Base-by-base conservation (phyloP, 164 flowering plant species). In the Kingdonia uniflora region DNA sequence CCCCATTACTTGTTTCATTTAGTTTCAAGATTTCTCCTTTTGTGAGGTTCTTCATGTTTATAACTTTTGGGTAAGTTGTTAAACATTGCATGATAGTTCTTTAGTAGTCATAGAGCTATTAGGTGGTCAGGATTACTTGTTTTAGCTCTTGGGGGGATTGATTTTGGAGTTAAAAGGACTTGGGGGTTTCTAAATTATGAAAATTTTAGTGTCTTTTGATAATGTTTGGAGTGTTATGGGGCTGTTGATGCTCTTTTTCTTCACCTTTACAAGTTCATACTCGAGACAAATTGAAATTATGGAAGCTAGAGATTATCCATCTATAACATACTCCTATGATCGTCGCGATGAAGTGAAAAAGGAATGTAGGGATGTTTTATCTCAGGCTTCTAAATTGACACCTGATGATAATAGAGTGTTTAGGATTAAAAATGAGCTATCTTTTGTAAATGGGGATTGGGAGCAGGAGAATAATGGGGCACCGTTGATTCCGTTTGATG, bases 281-380 rank as follows among this genome's bases (percentile, higher is more conserved):
- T n/a, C n/a, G n/a, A 2, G 24, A 14, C 50, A n/a, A 37, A 19
- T 11, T n/a, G n/a, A n/a, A 14, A 47, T 10, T 2, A 48, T 44
- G 22, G 64, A n/a, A 33, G 1, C 17, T 19, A 24, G 40, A 43
- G 64, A 54, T 59, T 69, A 57, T 8, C 56, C 63, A 57, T 26
- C 66, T 51, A 38, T 57, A 17, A 58, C 59, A 37, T 63, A 51
- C 45, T 63, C 56, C 0, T 82, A 77, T 60, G 82, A 76, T 40
- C 65, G 85, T 41, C 41, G 75, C 12, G 74, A 68, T 60, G 91
- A 87, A 59, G 80, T 84, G 1, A 19, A 44, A 19, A n/a, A 44
- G 21, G 22, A 44, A 16, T 44, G 48, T 19, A 19, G 48, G 3
- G 2, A n/a, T 16, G 3, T n/a, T 19, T n/a, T 44, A 19, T 16